A percentile compares a stretch with the other conserved stretches of the same genome.
These are phyloP conservation scores for Hyparrhenia diplandra DNA, from an alignment of 176 grass and related monocot genomes.

Conservation along the genomic window DNA sequence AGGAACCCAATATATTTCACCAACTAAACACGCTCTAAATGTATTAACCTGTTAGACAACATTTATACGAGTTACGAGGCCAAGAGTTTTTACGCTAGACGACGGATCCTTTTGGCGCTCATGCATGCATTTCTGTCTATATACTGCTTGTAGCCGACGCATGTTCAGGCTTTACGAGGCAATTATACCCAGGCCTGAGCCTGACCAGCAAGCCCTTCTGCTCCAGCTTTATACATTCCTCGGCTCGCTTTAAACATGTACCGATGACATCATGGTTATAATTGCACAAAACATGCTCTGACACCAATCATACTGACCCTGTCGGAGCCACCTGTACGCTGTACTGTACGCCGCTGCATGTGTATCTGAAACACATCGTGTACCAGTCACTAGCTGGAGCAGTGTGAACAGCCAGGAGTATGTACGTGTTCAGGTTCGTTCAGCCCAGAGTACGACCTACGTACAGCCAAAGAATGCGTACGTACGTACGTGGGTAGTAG, in stretches of 20 bases:
- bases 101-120: neutral
- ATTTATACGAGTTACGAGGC: no score
- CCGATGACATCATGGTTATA: constrained; percentile 38
- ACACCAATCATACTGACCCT: constrained; percentile 24
- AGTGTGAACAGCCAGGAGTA: no score
- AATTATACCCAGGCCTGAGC: constrained; percentile 38
- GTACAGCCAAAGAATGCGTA: no score
- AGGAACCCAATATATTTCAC: no score
- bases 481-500: no score
- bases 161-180: constrained; percentile 34
- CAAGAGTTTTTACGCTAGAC: neutral
- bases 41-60: no score
- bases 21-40: no score
- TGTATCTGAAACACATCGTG: neutral
- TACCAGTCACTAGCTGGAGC: neutral
- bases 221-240: constrained; percentile 38
- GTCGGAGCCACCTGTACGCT: neutral
- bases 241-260: constrained; percentile 31
- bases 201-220: constrained; percentile 24
- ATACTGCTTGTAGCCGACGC: constrained; percentile 46
- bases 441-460: no score
- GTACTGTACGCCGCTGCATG: neutral
- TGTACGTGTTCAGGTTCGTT: no score
- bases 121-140: neutral
- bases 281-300: constrained; percentile 35